Base-by-base conservation (phyloP, 2,329 filamentous ascomycete species). In the Fusarium nisikadoi region DNA sequence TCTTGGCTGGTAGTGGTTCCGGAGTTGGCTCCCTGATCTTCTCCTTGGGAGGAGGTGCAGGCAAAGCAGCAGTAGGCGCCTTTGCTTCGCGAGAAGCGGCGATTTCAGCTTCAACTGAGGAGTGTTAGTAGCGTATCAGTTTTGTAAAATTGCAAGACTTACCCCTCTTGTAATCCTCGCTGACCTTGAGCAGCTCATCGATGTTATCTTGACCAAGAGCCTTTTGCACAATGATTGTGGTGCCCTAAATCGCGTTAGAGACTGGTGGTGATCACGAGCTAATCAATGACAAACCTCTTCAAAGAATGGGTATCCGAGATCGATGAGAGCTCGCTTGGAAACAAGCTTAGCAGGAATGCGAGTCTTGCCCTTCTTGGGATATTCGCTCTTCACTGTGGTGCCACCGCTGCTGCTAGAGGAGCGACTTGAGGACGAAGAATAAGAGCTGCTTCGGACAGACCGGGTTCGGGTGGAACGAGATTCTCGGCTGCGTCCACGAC, bases 161-260 rank as follows among this genome's bases (percentile, higher is more conserved):
- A 89, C 87, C 85, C 78, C 88, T 87, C 78, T 88, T 91, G 82
- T 94, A 94, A 36, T 92, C 90, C 77, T 94, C 93, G 81, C 94
- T 97, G 54, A 94, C 85, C 76, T 90, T 92, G 76, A 98, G 92
- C 47, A 98, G 87, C 77, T 97, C 93, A 75, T 98, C 94, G 71
- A 98, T 98, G 76, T 97, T 94, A 23, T 95, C 90, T 76, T 97
- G 95, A 20, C 94, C 93, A 9, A 98, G 87, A 14, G 95, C 95
- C 78, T 93, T 92, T 75, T 93, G 90, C 38, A 98, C 90, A 57
- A 97, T 89, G 75, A 96, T 90, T 27, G 92, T 92, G 74, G 92
- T 91, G 42, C 92, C 94, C 93, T 96, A 9, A 3, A 14, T 29
- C 0, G 11, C 4, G 55, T 79, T 64, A 76, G 74, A 59, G 3